Conservation (phyloP, 2,329 filamentous ascomycete genomes). For the Cordyceps pruinosa region DNA sequence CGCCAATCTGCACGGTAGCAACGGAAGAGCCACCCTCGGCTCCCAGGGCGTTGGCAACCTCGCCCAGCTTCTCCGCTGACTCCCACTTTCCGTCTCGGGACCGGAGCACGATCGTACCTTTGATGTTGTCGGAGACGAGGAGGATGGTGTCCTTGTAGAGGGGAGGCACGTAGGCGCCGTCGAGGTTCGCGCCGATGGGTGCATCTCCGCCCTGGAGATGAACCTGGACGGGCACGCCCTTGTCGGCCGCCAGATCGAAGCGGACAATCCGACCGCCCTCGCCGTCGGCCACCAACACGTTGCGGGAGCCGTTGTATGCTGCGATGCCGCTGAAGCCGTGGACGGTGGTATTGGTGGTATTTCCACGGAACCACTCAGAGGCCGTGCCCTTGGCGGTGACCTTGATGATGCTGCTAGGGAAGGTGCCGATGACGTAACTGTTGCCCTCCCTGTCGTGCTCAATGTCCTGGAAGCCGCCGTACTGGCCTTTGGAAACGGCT, state of each 20-base stretch:
- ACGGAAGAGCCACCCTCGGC: not conserved
- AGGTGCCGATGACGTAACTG: not conserved
- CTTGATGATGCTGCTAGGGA: not conserved
- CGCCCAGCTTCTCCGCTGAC: not conserved
- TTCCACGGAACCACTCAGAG: not conserved
- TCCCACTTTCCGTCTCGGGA: not conserved
- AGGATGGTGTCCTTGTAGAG: not conserved
- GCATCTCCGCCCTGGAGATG: not conserved
- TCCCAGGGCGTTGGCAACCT: not conserved
- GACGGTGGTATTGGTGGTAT: not conserved
- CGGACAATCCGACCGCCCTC: not conserved
- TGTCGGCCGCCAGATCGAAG: not conserved
- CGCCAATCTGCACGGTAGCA: not conserved
- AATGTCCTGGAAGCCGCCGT: not conserved
- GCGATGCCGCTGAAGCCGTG: not conserved
- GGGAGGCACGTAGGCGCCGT: not conserved
- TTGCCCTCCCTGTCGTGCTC: not conserved
- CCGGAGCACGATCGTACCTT: not conserved
- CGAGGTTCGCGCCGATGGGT: not conserved
- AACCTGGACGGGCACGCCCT: not conserved
- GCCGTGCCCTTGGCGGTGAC: not conserved
- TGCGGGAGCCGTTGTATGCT: not conserved
- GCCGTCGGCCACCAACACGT: not conserved
- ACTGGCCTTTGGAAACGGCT: not conserved
- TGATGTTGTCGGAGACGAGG: not conserved